Evolutionary conservation across 352 stramenopile species (phyloP).

Genomic region (Pythium rhizo-oryzae): DNA sequence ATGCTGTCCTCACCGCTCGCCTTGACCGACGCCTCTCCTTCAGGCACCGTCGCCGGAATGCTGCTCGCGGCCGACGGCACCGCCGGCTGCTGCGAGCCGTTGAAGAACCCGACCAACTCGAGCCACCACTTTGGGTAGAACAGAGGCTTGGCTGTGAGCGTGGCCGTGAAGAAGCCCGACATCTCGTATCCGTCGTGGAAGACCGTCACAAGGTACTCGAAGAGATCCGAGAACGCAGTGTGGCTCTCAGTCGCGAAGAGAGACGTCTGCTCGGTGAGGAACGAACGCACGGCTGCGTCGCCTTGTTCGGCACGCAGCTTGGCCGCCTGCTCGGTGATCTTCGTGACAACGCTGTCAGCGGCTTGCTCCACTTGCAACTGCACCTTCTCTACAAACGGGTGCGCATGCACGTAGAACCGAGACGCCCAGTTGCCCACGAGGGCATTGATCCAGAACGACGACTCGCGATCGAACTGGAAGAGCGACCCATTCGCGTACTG

Average conservation of each 20-base stretch:
- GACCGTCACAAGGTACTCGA: conserved; percentile 64
- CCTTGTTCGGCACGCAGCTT: neutral
- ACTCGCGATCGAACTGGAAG: conserved; percentile 59
- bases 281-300: conserved; percentile 18
- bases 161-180: conserved; percentile 46
- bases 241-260: conserved; percentile 57
- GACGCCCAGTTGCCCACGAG: conserved; percentile 85
- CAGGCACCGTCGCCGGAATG: conserved; percentile 2
- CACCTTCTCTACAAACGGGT: conserved; percentile 56
- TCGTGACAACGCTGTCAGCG: conserved; percentile 38
- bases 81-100: conserved; percentile 23
- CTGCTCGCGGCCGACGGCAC: conserved; percentile 1
- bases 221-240: conserved; percentile 56
- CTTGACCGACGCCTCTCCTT: neutral
- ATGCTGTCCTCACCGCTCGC: neutral
- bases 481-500: conserved; percentile 63
- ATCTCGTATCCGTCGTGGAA: conserved; percentile 88
- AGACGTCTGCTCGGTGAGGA: conserved; percentile 56
- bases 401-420: conserved; percentile 73
- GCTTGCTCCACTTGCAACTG: conserved; percentile 65
- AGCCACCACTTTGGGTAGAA: conserved; percentile 90
- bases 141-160: conserved; percentile 53
- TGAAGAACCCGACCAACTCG: conserved; percentile 75
- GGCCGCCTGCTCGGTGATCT: conserved; percentile 27
- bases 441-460: conserved; percentile 80